phyloP scores from a whole-genome alignment of 371 early-diverging fungal genomes.

The Quaeritorhiza haematococci region DNA sequence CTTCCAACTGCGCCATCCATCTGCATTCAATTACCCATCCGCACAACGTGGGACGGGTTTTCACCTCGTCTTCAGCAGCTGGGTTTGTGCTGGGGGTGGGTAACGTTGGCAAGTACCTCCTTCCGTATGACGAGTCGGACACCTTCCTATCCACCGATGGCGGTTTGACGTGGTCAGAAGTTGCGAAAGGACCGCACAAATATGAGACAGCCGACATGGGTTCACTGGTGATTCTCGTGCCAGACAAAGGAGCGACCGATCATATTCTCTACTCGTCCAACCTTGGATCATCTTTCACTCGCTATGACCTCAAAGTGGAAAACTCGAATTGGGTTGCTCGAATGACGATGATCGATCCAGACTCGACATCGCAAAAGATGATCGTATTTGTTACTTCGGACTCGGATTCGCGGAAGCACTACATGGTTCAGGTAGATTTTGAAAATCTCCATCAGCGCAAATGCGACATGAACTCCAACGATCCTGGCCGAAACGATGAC shows the following conservation, averaged over 20 bases:
- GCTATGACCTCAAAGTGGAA: slow-evolving; percentile 31
- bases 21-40: slow-evolving; percentile 70
- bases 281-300: slow-evolving; percentile 73
- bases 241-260: slow-evolving; percentile 65
- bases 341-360: slow-evolving; percentile 21
- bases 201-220: slow-evolving; percentile 89
- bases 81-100: slow-evolving; percentile 91
- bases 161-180: slow-evolving; percentile 79
- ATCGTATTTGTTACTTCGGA: slow-evolving; percentile 37
- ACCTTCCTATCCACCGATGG: slow-evolving; percentile 87
- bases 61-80: slow-evolving; percentile 64
- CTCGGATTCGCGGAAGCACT: slow-evolving; percentile 65
- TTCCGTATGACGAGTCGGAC: slow-evolving; percentile 56
- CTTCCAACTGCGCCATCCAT: slow-evolving; percentile 78
- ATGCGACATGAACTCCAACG: too few relatives aligned
- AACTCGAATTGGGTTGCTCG: slow-evolving; percentile 24
- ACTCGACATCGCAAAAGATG: slow-evolving; percentile 16
- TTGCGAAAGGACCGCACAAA: slow-evolving; percentile 74
- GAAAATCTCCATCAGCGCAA: too few relatives aligned
- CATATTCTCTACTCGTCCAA: slow-evolving; percentile 56
- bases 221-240: slow-evolving; percentile 60
- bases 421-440: slow-evolving; percentile 64
- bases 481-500: too few relatives aligned
- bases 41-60: not conserved
- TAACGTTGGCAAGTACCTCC: slow-evolving; percentile 71